Conservation (phyloP, 257 asterid species). For the Vinca minor region DNA sequence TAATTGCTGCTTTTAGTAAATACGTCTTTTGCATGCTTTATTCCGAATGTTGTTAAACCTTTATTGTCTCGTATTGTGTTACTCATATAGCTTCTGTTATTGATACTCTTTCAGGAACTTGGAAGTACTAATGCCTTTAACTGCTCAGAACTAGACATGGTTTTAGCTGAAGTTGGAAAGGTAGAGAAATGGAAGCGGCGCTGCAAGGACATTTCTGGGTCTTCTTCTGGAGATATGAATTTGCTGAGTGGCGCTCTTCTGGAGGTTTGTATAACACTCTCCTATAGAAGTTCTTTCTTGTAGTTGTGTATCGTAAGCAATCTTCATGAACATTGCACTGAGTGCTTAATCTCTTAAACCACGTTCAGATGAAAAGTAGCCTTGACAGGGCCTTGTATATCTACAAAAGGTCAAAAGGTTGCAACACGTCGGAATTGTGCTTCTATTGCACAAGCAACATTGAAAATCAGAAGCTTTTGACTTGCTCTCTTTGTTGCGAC, state of each 20-base stretch:
- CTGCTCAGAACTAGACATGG: conserved; percentile 64
- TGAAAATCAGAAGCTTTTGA: conserved; percentile 36
- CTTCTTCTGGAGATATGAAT: conserved; percentile 33
- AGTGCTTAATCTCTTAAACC: neutral
- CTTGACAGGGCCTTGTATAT: conserved; percentile 52
- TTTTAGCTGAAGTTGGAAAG: conserved; percentile 50
- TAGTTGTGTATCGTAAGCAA: neutral
- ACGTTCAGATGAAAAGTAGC: conserved; percentile 43
- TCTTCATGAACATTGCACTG: conserved; percentile 13
- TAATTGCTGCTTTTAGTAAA: neutral
- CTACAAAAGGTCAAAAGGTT: conserved; percentile 26
- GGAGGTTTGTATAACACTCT: conserved; percentile 35
- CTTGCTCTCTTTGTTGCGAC: conserved; percentile 61
- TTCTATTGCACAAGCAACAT: conserved; percentile 32
- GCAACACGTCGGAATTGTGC: conserved; percentile 28
- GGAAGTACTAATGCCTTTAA: conserved; percentile 60
- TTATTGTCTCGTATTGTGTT: conserved; percentile 7
- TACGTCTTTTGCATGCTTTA: neutral
- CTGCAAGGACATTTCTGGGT: conserved; percentile 41
- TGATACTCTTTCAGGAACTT: conserved; percentile 43
- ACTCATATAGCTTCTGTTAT: conserved; percentile 9
- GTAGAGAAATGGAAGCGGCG: conserved; percentile 51
- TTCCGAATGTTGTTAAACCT: neutral
- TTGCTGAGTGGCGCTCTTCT: conserved; percentile 38
- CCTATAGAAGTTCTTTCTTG: neutral